Base-by-base conservation (phyloP, 805 yeast genomes). In the Lipomyces chichibuensis region DNA sequence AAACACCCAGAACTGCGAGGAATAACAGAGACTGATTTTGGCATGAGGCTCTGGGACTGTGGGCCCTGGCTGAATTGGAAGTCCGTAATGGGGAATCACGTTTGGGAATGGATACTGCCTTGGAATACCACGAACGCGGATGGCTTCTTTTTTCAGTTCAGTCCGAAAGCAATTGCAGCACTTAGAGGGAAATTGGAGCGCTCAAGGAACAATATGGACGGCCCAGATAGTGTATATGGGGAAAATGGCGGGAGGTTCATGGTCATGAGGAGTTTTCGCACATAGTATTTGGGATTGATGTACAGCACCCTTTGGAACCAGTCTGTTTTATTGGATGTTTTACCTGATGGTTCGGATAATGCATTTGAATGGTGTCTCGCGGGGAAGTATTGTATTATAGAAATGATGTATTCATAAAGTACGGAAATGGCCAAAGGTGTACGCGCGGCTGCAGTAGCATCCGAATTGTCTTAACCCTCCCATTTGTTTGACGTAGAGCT, bases 71-170 rank as follows among this genome's bases (percentile, higher is more conserved):
- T 39, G 37, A 72, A 72, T 49, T 71, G 74, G 74, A 59, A 27
- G 32, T 32, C 63, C 11, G 71, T 72, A 11, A 62, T 72, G 68
- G 73, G 74, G 13, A 49, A 20, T n/a, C 54, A 65, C 32, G 70
- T 68, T 11, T 66, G 72, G 71, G 70, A 72, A 29, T 72, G 73
- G 70, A 7, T 72, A 13, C 60, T 72, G 25, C 74, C 74, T 29
- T 59, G 66, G 63, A 64, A 60, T 55, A 64, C 67, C 4, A 59
- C 65, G 17, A 23, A 14, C 5, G 64, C 57, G n/a, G 57, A 52
- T 37, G 72, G 72, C 7, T 59, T 59, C 35, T 17, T 55, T 13
- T 71, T 71, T 33, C 49, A 57, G 53, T 71, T 62, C 43, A 69
- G 62, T 58, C 58, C 56, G 46, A 43, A 58, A 33, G 33, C 65